These are phyloP conservation scores for Amylostereum areolatum DNA, from an alignment of 1,284 basidiomycete genomes.

Conservation along the genomic window DNA sequence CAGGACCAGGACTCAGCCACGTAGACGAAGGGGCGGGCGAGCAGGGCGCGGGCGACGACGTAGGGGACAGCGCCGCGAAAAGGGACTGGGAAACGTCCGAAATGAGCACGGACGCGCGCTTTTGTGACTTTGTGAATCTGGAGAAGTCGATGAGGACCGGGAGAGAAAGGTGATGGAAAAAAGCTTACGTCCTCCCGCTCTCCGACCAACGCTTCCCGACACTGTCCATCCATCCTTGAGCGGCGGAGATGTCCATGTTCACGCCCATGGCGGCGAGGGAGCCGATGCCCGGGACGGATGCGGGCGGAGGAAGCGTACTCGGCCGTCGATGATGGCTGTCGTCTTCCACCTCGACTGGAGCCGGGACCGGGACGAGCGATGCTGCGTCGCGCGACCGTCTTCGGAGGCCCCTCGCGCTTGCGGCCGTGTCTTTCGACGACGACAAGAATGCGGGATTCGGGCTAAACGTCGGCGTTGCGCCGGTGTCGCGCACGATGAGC, in stretches of 20 bases:
- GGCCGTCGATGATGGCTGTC: conserved; percentile 11
- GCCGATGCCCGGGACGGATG: conserved; percentile 26
- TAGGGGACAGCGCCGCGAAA: conserved; percentile 41
- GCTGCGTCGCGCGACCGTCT: conserved; percentile 24
- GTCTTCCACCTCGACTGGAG: conserved; percentile 2
- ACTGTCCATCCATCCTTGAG: conserved; percentile 32
- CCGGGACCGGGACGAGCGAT: conserved; percentile 9
- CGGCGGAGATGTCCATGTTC: conserved; percentile 30
- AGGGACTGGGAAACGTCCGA: conserved; percentile 59
- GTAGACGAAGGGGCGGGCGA: conserved; percentile 15
- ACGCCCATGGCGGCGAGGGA: conserved; percentile 10
- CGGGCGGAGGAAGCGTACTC: conserved; percentile 21
- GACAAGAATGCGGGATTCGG: conserved; percentile 32
- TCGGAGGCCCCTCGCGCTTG: conserved; percentile 17
- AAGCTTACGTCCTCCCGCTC: conserved; percentile 44
- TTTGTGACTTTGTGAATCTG: conserved; percentile 57
- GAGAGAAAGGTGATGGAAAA: conserved; percentile 3
- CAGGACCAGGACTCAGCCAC: neutral
- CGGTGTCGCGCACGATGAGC: conserved; percentile 37
- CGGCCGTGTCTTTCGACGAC: neutral
- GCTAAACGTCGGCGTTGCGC: conserved; percentile 37
- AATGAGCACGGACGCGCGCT: conserved; percentile 59
- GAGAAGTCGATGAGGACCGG: neutral
- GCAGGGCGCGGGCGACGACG: conserved; percentile 11
- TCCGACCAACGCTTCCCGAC: conserved; percentile 57